Evolutionary conservation across 768 basidiomycete genomes (phyloP).

Genomic region (Lentinula lateritia): DNA sequence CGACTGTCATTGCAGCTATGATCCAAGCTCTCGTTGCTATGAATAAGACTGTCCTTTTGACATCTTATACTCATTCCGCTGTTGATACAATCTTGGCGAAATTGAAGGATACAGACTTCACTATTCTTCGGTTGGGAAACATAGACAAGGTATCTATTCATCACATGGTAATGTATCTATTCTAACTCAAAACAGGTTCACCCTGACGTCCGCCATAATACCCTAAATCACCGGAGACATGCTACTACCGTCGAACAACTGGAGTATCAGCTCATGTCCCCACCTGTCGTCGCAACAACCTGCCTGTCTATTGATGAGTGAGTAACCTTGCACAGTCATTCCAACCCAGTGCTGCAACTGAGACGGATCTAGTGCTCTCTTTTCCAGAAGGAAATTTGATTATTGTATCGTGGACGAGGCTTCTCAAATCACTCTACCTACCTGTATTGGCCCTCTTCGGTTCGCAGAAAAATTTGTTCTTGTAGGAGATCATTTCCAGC

Average conservation of each 20-base stretch:
- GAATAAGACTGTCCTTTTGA: constrained; percentile 85
- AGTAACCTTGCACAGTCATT: constrained; percentile 21
- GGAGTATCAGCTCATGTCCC: constrained; percentile 76
- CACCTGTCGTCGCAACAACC: constrained; percentile 94
- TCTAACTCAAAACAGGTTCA: constrained; percentile 56
- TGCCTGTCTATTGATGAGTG: constrained; percentile 93
- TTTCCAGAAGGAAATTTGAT: constrained; percentile 82
- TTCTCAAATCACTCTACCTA: constrained; percentile 94
- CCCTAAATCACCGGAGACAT: constrained; percentile 48
- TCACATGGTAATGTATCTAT: background rate
- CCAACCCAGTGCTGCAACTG: constrained; percentile 22
- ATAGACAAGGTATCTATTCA: constrained; percentile 68
- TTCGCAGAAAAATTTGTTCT: constrained; percentile 89
- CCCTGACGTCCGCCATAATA: constrained; percentile 69
- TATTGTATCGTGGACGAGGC: constrained; percentile 99
- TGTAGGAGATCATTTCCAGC: constrained; percentile 96
- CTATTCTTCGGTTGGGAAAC: constrained; percentile 84
- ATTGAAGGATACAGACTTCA: constrained; percentile 58
- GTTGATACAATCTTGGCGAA: constrained; percentile 96
- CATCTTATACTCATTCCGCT: constrained; percentile 95
- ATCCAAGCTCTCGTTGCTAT: constrained; percentile 72
- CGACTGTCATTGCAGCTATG: constrained; percentile 87
- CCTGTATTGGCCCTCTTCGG: constrained; percentile 88
- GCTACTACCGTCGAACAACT: constrained; percentile 75
- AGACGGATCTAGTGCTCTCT: constrained; percentile 53